These are phyloP conservation scores for Chaetomium fimeti DNA, from an alignment of 495 filamentous ascomycete species.

Conservation along the genomic window DNA sequence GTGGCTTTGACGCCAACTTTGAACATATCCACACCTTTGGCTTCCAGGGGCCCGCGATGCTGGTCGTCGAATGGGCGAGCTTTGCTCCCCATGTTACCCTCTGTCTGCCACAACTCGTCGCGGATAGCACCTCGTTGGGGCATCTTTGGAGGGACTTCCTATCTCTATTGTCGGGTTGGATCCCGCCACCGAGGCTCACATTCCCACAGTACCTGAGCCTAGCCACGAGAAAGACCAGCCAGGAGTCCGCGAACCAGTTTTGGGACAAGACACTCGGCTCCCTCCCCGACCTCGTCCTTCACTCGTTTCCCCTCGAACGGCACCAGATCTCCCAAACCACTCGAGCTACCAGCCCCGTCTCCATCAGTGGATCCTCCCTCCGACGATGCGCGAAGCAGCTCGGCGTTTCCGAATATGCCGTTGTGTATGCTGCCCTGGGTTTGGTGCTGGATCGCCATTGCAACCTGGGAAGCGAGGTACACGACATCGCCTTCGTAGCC, in stretches of 20 bases:
- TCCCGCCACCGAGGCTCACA: not conserved
- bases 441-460: conserved; percentile 1
- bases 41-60: not conserved
- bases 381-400: not conserved
- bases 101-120: not conserved
- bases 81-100: not conserved
- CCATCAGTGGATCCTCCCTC: not conserved
- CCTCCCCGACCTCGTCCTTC: not conserved
- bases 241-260: not conserved
- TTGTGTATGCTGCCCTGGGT: not conserved
- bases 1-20: not conserved
- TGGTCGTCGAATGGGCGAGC: not conserved
- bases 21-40: not conserved
- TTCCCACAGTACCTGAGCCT: not conserved
- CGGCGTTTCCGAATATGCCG: not conserved
- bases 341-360: not conserved
- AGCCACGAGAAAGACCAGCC: not conserved
- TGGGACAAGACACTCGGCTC: not conserved
- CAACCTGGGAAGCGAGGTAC: not conserved
- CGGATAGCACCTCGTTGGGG: not conserved
- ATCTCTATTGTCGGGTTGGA: not conserved
- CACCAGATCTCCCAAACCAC: not conserved
- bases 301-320: not conserved
- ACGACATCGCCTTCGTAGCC: not conserved
- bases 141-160: conserved; percentile 1